phyloP scores from a whole-genome alignment of 805 yeast genomes.

The Komagataella kurtzmanii region DNA sequence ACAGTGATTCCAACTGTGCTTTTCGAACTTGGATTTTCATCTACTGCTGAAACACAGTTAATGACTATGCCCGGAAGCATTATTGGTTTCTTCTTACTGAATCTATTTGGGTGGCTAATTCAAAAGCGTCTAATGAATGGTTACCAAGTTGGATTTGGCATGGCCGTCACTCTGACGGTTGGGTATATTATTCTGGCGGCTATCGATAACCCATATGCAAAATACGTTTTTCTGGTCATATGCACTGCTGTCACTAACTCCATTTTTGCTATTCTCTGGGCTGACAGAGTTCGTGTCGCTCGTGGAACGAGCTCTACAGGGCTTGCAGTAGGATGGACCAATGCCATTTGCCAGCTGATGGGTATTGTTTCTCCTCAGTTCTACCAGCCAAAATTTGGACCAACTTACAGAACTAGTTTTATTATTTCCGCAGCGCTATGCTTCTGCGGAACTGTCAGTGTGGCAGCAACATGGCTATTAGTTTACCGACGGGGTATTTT shows the following conservation, averaged over 20 bases:
- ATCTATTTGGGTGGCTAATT: neutral
- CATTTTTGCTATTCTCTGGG: slow-evolving; percentile 1
- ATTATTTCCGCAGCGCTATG: too few relatives aligned
- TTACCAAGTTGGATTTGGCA: neutral
- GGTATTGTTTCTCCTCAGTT: too few relatives aligned
- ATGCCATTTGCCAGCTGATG: too few relatives aligned
- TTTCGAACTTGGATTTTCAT: slow-evolving; percentile 1
- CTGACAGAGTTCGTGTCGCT: slow-evolving; percentile 1
- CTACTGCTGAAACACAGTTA: slow-evolving; percentile 2
- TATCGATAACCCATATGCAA: neutral
- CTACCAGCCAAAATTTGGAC: neutral
- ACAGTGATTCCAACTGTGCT: slow-evolving; percentile 2
- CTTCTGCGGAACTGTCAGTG: too few relatives aligned
- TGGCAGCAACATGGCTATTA: too few relatives aligned
- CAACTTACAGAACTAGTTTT: too few relatives aligned
- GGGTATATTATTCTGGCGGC: neutral
- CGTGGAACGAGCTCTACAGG: neutral
- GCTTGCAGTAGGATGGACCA: too few relatives aligned
- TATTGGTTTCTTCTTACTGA: neutral
- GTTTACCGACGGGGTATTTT: too few relatives aligned
- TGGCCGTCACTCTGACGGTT: neutral
- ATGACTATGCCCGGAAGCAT: slow-evolving; percentile 1
- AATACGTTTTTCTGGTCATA: neutral
- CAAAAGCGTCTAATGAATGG: neutral
- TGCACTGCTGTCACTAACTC: neutral